A percentile compares a stretch with the other conserved stretches of the same genome.
Evolutionary conservation across 768 basidiomycete species (phyloP).

Genomic region (Lyophyllum atratum): DNA sequence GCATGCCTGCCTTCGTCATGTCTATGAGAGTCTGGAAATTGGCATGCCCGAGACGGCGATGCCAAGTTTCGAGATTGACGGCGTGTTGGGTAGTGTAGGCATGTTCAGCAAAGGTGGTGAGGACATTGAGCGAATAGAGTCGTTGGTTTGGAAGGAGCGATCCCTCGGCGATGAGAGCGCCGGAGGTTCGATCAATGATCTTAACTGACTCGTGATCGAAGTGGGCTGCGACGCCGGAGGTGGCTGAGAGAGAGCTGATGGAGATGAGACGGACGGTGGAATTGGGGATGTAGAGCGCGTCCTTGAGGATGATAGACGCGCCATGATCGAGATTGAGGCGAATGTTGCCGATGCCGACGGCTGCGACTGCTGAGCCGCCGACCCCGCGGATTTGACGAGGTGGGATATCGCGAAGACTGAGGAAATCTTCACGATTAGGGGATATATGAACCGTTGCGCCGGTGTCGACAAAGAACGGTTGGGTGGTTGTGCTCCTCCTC

Average conservation of each 20-base stretch:
- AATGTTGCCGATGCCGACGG: neutral
- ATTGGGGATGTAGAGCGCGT: neutral
- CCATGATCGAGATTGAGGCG: neutral
- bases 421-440: neutral
- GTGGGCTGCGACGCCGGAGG: neutral
- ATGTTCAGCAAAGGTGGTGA: neutral
- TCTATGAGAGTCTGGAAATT: conserved; percentile 11
- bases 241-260: neutral
- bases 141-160: neutral
- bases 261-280: neutral
- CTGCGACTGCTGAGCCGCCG: neutral
- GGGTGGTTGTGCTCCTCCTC: no score
- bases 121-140: neutral
- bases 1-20: neutral
- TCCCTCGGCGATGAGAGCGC: neutral
- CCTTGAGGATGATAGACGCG: neutral
- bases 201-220: neutral
- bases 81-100: neutral
- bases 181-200: neutral
- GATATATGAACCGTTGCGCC: neutral
- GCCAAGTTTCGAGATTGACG: neutral
- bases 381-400: conserved; percentile 5
- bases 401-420: neutral
- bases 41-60: conserved; percentile 3
- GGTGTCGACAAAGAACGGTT: neutral